Conservation (phyloP, 306 rosid genomes). For the Gillenia trifoliata region DNA sequence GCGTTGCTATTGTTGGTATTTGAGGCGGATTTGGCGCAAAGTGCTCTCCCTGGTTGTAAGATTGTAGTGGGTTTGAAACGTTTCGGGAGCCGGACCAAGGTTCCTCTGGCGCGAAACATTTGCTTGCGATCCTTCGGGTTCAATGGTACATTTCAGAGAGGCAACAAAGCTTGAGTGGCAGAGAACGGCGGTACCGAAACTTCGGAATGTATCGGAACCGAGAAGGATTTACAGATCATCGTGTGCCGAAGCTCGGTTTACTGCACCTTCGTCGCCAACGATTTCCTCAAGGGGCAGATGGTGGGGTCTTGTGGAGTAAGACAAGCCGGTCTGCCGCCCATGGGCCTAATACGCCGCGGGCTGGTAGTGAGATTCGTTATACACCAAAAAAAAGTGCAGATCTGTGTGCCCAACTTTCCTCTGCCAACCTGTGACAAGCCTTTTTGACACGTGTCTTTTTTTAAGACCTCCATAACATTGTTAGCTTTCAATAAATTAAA, state of each 20-base stretch:
- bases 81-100: constrained; percentile 26
- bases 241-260: neutral
- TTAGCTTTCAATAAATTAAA: too few relatives aligned
- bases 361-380: too few relatives aligned
- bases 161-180: neutral
- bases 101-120: neutral
- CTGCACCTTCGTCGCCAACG: too few relatives aligned
- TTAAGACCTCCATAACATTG: too few relatives aligned
- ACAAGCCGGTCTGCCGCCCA: too few relatives aligned
- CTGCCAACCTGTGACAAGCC: too few relatives aligned
- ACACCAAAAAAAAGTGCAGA: too few relatives aligned
- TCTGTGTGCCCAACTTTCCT: too few relatives aligned
- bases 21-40: constrained; percentile 24
- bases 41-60: constrained; percentile 18
- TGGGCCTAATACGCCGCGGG: too few relatives aligned
- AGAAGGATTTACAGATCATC: neutral
- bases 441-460: too few relatives aligned
- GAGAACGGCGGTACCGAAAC: neutral
- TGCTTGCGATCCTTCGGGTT: neutral
- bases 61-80: constrained; percentile 21
- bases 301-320: too few relatives aligned
- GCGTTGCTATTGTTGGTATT: neutral
- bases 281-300: too few relatives aligned
- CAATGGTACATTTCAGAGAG: neutral
- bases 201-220: neutral